Percentiles rank a stretch among this genome's conserved stretches.
Evolutionary conservation across 495 filamentous ascomycete genomes (phyloP).

Genomic region (Penicillium paradoxum): DNA sequence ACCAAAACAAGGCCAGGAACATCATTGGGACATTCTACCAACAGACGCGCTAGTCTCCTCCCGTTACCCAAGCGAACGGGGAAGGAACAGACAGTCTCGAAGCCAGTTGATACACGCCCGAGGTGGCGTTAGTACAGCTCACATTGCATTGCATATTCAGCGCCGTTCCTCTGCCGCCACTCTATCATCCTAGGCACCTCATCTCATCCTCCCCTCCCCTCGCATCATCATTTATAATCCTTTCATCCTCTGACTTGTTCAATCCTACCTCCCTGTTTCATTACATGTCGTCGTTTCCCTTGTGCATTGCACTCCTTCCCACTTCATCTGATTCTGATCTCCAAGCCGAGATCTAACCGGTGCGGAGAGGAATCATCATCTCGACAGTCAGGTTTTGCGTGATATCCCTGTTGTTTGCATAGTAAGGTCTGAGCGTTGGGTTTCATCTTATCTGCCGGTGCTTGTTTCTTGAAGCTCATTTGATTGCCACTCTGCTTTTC

Average conservation of each 20-base stretch:
- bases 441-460: conserved; percentile 6
- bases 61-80: conserved; percentile 38
- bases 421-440: conserved; percentile 27
- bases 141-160: not conserved
- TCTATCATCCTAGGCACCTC: conserved; percentile 1
- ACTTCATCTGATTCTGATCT: conserved; percentile 14
- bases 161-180: not conserved
- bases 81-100: conserved; percentile 22
- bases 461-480: conserved; percentile 1
- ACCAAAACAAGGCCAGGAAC: conserved; percentile 42
- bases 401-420: conserved; percentile 33
- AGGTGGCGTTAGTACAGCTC: conserved; percentile 24
- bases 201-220: not conserved
- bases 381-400: conserved; percentile 25
- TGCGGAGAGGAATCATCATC: conserved; percentile 6
- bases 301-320: conserved; percentile 12
- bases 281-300: conserved; percentile 4
- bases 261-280: conserved; percentile 1
- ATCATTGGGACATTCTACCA: conserved; percentile 40
- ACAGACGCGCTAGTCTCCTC: conserved; percentile 47
- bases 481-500: conserved; percentile 8
- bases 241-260: conserved; percentile 1
- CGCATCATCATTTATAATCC: conserved; percentile 7
- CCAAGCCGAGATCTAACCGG: not conserved
- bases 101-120: conserved; percentile 34